These are phyloP conservation scores for Staphylotrichum tortipilum DNA, from an alignment of 495 filamentous ascomycete species.

Conservation along the genomic window DNA sequence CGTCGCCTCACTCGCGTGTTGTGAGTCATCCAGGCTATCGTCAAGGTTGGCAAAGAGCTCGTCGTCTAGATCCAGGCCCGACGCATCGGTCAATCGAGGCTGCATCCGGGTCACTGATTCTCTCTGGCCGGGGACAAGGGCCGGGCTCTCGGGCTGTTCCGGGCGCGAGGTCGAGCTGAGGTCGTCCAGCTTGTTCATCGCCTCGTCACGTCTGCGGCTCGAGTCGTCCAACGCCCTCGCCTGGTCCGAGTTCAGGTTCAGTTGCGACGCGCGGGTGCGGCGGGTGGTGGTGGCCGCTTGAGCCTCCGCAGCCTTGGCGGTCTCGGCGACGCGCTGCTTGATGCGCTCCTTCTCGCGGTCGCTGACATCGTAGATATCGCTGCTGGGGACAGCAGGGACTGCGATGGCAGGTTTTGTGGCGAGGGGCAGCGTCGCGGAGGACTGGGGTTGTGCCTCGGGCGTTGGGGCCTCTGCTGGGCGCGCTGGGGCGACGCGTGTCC, in stretches of 20 bases:
- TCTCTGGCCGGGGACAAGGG: conserved; percentile 24
- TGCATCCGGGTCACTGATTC: conserved; percentile 13
- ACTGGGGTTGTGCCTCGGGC: not conserved
- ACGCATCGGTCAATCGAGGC: conserved; percentile 29
- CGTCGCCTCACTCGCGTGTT: conserved; percentile 17
- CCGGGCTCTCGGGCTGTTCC: conserved; percentile 8
- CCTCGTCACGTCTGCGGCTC: conserved; percentile 29
- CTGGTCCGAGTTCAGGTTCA: conserved; percentile 21
- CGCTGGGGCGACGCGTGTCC: conserved; percentile 30
- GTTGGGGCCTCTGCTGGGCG: conserved; percentile 10
- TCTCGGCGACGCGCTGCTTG: conserved; percentile 7
- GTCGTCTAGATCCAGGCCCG: conserved; percentile 41
- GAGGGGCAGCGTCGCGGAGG: conserved; percentile 9
- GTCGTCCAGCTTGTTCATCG: conserved; percentile 32
- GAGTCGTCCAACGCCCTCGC: conserved; percentile 22
- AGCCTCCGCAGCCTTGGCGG: not conserved
- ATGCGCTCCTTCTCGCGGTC: conserved; percentile 35
- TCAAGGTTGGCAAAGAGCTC: conserved; percentile 37
- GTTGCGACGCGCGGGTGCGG: not conserved
- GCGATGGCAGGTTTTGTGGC: conserved; percentile 1
- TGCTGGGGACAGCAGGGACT: conserved; percentile 9
- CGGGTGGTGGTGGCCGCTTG: not conserved
- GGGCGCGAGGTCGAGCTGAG: conserved; percentile 29
- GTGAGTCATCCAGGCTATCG: conserved; percentile 30
- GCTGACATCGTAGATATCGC: conserved; percentile 39